phyloP scores from a whole-genome alignment of 768 basidiomycete genomes.

The Rhizopogon sp. region DNA sequence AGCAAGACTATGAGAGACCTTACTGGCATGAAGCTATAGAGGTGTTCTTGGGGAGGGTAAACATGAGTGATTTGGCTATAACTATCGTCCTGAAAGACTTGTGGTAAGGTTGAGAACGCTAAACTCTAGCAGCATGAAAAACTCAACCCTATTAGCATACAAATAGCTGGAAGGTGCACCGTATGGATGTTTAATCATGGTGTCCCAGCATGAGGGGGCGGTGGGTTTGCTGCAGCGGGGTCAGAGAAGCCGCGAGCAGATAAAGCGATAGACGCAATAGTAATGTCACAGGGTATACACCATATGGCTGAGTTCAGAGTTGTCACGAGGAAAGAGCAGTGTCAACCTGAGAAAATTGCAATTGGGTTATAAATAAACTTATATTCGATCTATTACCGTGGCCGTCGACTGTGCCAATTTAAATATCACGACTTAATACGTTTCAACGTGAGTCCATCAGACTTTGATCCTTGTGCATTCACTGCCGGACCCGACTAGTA shows the following conservation, averaged over 20 bases:
- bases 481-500: no score
- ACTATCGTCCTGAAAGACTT: conserved; percentile 8
- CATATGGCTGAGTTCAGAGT: no score
- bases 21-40: conserved; percentile 25
- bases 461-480: no score
- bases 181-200: conserved; percentile 27
- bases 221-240: not conserved
- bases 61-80: not conserved
- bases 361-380: no score
- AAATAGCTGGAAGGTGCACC: conserved; percentile 22
- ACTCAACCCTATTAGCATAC: conserved; percentile 19
- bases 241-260: not conserved
- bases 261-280: not conserved
- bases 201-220: not conserved
- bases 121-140: not conserved
- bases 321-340: not conserved
- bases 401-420: no score
- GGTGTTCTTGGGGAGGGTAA: conserved; percentile 11
- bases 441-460: no score
- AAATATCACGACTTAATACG: no score
- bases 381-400: no score
- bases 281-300: no score
- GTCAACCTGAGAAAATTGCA: not conserved
- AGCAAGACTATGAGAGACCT: not conserved
- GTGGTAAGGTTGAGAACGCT: not conserved